Base-by-base conservation (phyloP, 495 filamentous ascomycete species). In the Halenospora varia region DNA sequence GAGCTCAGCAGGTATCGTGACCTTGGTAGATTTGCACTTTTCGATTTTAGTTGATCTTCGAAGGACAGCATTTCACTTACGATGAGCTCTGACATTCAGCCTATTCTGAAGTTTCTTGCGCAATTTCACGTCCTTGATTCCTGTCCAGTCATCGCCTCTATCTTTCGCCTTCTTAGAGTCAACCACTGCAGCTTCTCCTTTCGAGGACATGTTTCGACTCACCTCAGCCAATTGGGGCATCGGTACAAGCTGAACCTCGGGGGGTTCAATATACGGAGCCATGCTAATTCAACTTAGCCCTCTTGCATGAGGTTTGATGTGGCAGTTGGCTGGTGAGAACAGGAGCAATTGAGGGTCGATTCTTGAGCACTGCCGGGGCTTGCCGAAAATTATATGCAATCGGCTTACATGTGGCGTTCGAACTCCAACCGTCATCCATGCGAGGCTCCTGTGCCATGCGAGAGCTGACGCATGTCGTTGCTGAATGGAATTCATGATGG, bases 91-190 rank as follows among this genome's bases (percentile, higher is more conserved):
- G 24, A 66, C 66, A 56, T 75, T 75, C 10, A 77, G 65, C 57
- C 75, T 61, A 54, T 68, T 77, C 63, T 77, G 55, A 25, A 50
- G 58, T 41, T 63, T 62, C 40, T 61, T 63, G 6, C 50, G 52
- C 25, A 51, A 39, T 48, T 64, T 66, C 18, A 70, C 68, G 65
- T 74, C 66, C 18, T 52, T 72, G n/a, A 62, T 62, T 2, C 73
- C 73, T 35, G 72, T 74, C 72, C 73, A 76, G 54, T 75, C 70
- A 46, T 76, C 73, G 61, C 73, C 65, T 48, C 44, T 68, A 25
- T 51, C 64, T 51, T 62, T 17, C 22, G 47, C 59, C 59, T 61
- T 2, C 29, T 10, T 26, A 0, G 44, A 19, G 1, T 48, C 15
- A 39, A 24, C n/a, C n/a, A n/a, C n/a, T n/a, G 29, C 29, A 35